Conservation (phyloP, 1,284 basidiomycete genomes). For the Cutaneotrichosporon spelunceum region DNA sequence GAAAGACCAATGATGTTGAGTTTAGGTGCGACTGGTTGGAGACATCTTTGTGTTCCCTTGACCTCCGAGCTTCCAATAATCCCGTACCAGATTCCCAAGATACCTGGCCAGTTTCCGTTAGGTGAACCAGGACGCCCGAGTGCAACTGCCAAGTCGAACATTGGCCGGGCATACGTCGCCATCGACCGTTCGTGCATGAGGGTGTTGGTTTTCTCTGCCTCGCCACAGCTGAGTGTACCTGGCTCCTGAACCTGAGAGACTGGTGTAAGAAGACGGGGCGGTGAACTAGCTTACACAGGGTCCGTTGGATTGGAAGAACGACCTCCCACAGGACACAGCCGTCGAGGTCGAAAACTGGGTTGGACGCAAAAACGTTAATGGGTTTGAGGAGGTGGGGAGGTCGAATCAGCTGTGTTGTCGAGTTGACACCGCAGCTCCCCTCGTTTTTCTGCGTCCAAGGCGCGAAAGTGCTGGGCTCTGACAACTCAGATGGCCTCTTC, state of each 20-base stretch:
- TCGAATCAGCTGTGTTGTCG: neutral
- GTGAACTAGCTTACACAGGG: neutral
- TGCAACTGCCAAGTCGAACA: neutral
- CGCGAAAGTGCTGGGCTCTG: too few species aligned
- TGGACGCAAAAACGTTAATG: neutral
- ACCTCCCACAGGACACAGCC: conserved; percentile 12
- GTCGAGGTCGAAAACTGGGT: conserved; percentile 6
- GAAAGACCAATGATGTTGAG: neutral
- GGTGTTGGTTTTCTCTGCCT: neutral
- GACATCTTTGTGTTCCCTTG: neutral
- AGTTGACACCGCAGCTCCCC: neutral
- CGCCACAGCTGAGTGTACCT: neutral
- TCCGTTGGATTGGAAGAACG: neutral
- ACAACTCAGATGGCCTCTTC: too few species aligned
- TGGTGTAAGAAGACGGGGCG: neutral
- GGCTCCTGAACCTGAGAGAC: neutral
- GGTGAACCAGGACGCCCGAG: neutral
- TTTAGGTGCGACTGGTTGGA: neutral
- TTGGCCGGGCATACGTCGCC: neutral
- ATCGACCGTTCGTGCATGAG: neutral
- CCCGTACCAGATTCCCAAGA: neutral
- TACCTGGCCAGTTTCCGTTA: neutral
- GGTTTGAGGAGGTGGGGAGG: neutral
- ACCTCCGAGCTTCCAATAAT: neutral
- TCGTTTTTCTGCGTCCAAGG: neutral